A percentile compares a stretch with the other conserved stretches of the same genome.
phyloP scores from a whole-genome alignment of 352 stramenopile genomes.

The Lagenidium giganteum region DNA sequence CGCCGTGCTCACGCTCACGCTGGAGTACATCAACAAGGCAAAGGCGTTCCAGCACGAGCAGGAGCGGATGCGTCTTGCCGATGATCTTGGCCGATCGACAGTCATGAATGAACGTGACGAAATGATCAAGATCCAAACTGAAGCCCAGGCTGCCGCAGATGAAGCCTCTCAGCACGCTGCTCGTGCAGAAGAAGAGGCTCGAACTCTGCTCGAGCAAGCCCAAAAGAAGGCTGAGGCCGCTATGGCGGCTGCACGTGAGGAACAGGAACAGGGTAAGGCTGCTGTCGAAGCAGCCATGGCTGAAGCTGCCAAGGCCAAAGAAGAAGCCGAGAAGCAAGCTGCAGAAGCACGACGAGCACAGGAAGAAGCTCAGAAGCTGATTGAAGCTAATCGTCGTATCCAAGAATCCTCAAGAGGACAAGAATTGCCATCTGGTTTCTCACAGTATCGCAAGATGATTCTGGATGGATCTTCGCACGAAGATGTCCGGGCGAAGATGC shows the following conservation, averaged over 20 bases:
- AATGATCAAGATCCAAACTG: conserved; percentile 71
- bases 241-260: conserved; percentile 62
- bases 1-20: conserved; percentile 53
- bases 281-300: conserved; percentile 72
- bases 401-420: conserved; percentile 36
- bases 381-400: conserved; percentile 72
- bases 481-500: conserved; percentile 64
- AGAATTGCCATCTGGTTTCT: conserved; percentile 44
- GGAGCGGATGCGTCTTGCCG: conserved; percentile 36
- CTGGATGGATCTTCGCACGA: conserved; percentile 60
- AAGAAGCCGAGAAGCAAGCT: conserved; percentile 68
- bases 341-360: conserved; percentile 56
- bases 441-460: conserved; percentile 52
- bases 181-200: conserved; percentile 62
- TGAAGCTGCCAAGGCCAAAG: conserved; percentile 58
- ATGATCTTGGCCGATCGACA: conserved; percentile 42
- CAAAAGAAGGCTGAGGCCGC: conserved; percentile 65
- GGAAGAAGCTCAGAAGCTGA: conserved; percentile 66
- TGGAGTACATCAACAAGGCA: conserved; percentile 79
- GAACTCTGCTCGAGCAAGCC: conserved; percentile 59
- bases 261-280: conserved; percentile 63
- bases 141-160: conserved; percentile 67
- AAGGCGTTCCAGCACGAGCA: conserved; percentile 64
- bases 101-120: conserved; percentile 68
- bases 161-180: conserved; percentile 59